Evolutionary conservation across 2,329 filamentous ascomycete species (phyloP).

Genomic region (Ceratocystis papillata): DNA sequence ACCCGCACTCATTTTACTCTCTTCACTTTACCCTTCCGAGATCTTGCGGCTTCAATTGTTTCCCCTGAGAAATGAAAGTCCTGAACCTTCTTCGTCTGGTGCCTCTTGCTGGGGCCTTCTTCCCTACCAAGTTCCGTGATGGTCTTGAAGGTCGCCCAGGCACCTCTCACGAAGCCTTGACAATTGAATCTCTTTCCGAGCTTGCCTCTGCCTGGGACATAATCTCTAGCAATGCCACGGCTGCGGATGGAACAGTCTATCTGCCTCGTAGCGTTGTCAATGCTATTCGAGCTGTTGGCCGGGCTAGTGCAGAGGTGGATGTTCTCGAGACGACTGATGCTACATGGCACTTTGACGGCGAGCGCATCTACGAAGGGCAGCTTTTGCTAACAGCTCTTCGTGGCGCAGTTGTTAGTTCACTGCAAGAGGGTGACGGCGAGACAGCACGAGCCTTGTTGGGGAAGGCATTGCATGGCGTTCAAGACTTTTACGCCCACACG

Average conservation of each 20-base stretch:
- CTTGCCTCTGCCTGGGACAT: slow-evolving; percentile 18
- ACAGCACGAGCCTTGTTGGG: slow-evolving; percentile 22
- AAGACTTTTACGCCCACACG: slow-evolving; percentile 25
- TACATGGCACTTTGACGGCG: slow-evolving; percentile 25
- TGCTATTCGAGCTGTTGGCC: slow-evolving; percentile 22
- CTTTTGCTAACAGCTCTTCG: slow-evolving; percentile 19
- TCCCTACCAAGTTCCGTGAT: slow-evolving; percentile 25
- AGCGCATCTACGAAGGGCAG: slow-evolving; percentile 18
- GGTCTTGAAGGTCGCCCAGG: slow-evolving; percentile 23
- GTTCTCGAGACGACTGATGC: slow-evolving; percentile 11
- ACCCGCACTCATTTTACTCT: background rate
- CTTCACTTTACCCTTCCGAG: background rate
- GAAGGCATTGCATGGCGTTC: slow-evolving; percentile 24
- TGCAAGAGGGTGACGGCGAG: slow-evolving; percentile 16
- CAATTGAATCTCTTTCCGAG: slow-evolving; percentile 21
- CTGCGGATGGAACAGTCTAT: background rate
- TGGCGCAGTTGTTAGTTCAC: slow-evolving; percentile 15
- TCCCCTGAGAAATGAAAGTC: slow-evolving; percentile 13
- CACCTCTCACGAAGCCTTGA: slow-evolving; percentile 25
- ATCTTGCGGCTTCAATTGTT: background rate
- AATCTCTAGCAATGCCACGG: background rate
- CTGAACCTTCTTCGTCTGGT: slow-evolving; percentile 4
- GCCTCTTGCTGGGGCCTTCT: slow-evolving; percentile 22
- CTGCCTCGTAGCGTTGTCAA: slow-evolving; percentile 20
- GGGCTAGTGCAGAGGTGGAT: slow-evolving; percentile 22